phyloP scores from a whole-genome alignment of 2,329 filamentous ascomycete genomes.

The Dendryphion nanum region DNA sequence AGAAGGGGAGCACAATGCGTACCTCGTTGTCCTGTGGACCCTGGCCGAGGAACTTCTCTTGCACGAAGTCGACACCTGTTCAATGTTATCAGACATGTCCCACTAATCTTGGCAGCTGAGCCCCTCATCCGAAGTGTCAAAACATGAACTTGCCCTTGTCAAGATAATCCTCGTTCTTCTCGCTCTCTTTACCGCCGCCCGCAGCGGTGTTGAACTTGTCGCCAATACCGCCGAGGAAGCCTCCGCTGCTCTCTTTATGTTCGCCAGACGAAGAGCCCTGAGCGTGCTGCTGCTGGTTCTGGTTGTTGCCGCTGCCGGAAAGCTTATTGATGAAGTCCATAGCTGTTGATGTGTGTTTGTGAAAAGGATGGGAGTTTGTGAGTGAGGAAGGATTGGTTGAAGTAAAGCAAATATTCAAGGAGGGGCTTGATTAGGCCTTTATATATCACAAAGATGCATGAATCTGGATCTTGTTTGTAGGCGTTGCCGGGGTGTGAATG shows the following conservation, averaged over 20 bases:
- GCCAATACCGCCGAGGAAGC: conserved; percentile 59
- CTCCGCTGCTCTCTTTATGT: conserved; percentile 39
- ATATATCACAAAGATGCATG: too few relatives aligned
- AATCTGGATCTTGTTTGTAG: too few relatives aligned
- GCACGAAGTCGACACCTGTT: conserved; percentile 71
- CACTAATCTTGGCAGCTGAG: conserved; percentile 6
- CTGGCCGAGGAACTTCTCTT: conserved; percentile 70
- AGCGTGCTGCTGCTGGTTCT: conserved; percentile 26
- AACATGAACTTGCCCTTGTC: conserved; percentile 65
- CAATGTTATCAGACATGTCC: conserved; percentile 1
- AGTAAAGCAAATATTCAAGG: too few relatives aligned
- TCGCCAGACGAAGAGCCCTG: conserved; percentile 23
- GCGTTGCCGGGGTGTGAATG: conserved; percentile 4
- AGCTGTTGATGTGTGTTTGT: conserved; percentile 9
- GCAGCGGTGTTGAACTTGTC: conserved; percentile 70
- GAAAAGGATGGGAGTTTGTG: conserved; percentile 5
- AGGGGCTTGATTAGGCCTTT: too few relatives aligned
- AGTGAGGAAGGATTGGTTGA: background rate
- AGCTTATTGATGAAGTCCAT: conserved; percentile 52
- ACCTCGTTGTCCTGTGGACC: conserved; percentile 59
- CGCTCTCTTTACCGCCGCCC: conserved; percentile 70
- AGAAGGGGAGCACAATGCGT: conserved; percentile 34
- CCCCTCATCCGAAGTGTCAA: too few relatives aligned
- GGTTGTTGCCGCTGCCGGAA: conserved; percentile 39
- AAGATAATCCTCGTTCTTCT: conserved; percentile 79